Evolutionary conservation across 2,329 filamentous ascomycete species (phyloP), one percentile per base, ranked within the genome.

Genomic region (Triangularia setosa): DNA sequence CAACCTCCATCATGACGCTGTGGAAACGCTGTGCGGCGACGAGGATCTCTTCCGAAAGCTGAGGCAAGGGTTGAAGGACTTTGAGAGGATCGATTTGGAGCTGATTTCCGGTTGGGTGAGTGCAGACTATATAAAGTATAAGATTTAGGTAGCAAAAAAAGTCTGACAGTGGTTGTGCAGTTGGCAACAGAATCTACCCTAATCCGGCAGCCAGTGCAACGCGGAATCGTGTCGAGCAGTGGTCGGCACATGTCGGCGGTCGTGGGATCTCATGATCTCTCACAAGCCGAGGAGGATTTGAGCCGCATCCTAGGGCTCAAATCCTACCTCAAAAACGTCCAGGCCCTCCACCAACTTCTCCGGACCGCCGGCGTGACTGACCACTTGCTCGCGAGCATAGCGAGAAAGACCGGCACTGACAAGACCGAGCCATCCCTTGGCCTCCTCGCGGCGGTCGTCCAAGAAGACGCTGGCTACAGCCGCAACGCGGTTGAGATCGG

Each of bases 291-390:
- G 73, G 90, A 93, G 68, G 88, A 90, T 2, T 88, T 97, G 71
- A 96, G 96, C 71, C 87, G 94, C 70, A 84, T 97, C 6, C 86
- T 98, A 53, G 90, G 92, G 83, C 79, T 97, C 28, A 97, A 97
- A 73, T 87, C 88, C 25, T 97, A 94, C 68, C 81, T 96, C 0
- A 82, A 83, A 58, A 85, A 87, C 1, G 85, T 96, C 30, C 82
- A 83, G 3, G 83, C 86, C 0, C 76, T 97, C 0, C 87, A 88
- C 68, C 83, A 90, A 68, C 87, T 90, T 1, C 79, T 98, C 21
- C 79, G 78, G 1, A 83, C 87, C 21, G 88, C 87, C 4, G 82
- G 81, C 58, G 89, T 87, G 57, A 59, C 64, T 78, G 83, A 12
- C 81, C 96, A 65, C 78, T 96, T 12, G 73, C 81, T 52, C 86